phyloP scores from a whole-genome alignment of 2,329 filamentous ascomycete genomes.

The Alternaria sp. region DNA sequence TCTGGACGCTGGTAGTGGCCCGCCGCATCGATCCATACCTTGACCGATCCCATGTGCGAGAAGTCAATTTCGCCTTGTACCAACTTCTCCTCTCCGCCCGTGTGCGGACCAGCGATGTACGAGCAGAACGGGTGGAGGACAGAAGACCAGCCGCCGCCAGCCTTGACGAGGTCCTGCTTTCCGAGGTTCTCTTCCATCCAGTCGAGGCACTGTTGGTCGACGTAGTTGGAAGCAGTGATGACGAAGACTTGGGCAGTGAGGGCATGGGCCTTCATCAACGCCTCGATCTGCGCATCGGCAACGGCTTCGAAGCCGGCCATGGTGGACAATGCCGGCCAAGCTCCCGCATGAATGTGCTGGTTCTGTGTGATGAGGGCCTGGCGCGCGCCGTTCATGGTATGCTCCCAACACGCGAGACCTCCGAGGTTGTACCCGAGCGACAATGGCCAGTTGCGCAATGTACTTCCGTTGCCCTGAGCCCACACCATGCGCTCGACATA shows the following conservation, averaged over 20 bases:
- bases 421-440: constrained; percentile 44
- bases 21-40: constrained; percentile 48
- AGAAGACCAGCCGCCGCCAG: constrained; percentile 46
- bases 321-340: constrained; percentile 49
- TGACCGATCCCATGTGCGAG: constrained; percentile 38
- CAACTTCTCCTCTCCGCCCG: constrained; percentile 42
- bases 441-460: constrained; percentile 39
- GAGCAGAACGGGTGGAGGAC: constrained; percentile 47
- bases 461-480: constrained; percentile 45
- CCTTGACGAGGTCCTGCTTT: constrained; percentile 42
- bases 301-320: constrained; percentile 51
- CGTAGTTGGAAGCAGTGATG: constrained; percentile 51
- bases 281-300: constrained; percentile 55
- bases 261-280: constrained; percentile 56
- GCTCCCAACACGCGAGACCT: constrained; percentile 48
- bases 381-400: constrained; percentile 49
- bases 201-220: constrained; percentile 51
- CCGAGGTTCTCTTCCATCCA: constrained; percentile 51
- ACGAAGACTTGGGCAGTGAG: constrained; percentile 56
- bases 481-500: constrained; percentile 45
- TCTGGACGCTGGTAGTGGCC: constrained; percentile 48
- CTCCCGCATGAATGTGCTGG: constrained; percentile 47
- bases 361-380: constrained; percentile 44
- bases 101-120: constrained; percentile 45
- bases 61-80: constrained; percentile 47